Evolutionary conservation across 169 alveolate species (phyloP), one percentile per base, ranked within the genome.

Genomic region (Condylostoma magnum): DNA sequence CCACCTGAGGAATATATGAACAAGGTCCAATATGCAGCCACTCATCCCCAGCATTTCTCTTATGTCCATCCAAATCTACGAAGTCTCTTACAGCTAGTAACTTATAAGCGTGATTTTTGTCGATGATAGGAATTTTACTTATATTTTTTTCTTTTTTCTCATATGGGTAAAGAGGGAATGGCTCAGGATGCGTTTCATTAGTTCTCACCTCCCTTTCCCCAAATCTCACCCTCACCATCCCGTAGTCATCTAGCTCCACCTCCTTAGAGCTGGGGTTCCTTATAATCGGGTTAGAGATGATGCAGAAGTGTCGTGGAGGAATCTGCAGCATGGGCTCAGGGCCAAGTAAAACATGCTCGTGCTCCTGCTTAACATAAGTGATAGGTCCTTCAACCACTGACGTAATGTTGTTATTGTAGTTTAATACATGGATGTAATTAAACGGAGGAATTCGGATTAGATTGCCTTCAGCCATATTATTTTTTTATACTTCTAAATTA

Each of bases 21-120:
- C 68, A 37, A 1, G 93, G 93, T 5, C 93, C 93, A 22, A 38
- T 43, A 38, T 48, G 55, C 4, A 86, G 80, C 82, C 89, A 86
- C 37, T 86, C 75, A 25, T 86, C 90, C 0, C 93, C 93, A 30
- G 93, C 87, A 12, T 58, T 66, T 55, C 85, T 77, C 27, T 67
- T 47, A 31, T 58, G 55, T 6, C 65, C 79, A 3, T 72, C 83
- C 10, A 36, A 74, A 27, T 78, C 85, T 20, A 20, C 6, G 75
- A 82, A 82, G 68, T 86, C 85, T 57, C 93, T 79, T 36, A 66
- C 43, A 4, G 89, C 88, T 46, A 71, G 80, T 4, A 86, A 53
- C 43, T 70, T 81, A 28, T 57, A 54, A 37, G 93, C 87, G 20
- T 33, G 20, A 56, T 81, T 79, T 51, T 82, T 68, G 8, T 73